These are phyloP conservation scores for Rhizopus sp. DNA, from an alignment of 371 early-diverging fungal species.

Conservation along the genomic window DNA sequence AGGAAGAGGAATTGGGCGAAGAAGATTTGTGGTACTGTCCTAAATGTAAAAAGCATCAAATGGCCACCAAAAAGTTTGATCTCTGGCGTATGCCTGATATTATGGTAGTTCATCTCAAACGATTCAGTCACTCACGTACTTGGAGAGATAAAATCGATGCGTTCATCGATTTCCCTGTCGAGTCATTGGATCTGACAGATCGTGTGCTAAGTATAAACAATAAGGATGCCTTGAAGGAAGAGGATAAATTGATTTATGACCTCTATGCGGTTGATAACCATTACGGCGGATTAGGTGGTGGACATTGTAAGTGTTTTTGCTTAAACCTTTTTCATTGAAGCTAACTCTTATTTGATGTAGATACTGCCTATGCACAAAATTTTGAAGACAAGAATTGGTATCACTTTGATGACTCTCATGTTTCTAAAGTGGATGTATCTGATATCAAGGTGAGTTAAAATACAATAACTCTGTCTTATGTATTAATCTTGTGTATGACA, in stretches of 20 bases:
- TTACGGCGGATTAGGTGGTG: slow-evolving; percentile 91
- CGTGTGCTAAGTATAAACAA: slow-evolving; percentile 33
- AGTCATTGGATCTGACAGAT: slow-evolving; percentile 68
- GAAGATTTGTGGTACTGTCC: slow-evolving; percentile 88
- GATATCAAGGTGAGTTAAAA: slow-evolving; percentile 52
- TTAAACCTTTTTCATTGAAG: slow-evolving; percentile 4
- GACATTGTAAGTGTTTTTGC: slow-evolving; percentile 75
- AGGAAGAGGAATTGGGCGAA: slow-evolving; percentile 81
- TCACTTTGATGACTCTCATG: slow-evolving; percentile 87
- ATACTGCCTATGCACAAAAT: slow-evolving; percentile 90
- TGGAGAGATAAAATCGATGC: slow-evolving; percentile 87
- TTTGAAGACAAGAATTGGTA: slow-evolving; percentile 76
- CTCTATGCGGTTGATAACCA: slow-evolving; percentile 89
- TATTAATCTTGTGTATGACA: slow-evolving; percentile 13
- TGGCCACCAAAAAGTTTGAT: slow-evolving; percentile 85
- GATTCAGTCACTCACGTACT: slow-evolving; percentile 77
- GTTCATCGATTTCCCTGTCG: slow-evolving; percentile 79
- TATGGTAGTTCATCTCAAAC: slow-evolving; percentile 90
- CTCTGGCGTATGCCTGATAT: slow-evolving; percentile 86
- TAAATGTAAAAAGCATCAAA: slow-evolving; percentile 77
- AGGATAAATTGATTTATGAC: slow-evolving; percentile 69
- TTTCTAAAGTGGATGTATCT: slow-evolving; percentile 57
- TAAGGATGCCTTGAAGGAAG: slow-evolving; percentile 3
- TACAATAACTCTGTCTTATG: background rate
- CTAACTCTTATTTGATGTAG: slow-evolving; percentile 30